Evolutionary conservation across 108 stramenopile species (phyloP).

Genomic region (Pseudonitzschia multiseries): DNA sequence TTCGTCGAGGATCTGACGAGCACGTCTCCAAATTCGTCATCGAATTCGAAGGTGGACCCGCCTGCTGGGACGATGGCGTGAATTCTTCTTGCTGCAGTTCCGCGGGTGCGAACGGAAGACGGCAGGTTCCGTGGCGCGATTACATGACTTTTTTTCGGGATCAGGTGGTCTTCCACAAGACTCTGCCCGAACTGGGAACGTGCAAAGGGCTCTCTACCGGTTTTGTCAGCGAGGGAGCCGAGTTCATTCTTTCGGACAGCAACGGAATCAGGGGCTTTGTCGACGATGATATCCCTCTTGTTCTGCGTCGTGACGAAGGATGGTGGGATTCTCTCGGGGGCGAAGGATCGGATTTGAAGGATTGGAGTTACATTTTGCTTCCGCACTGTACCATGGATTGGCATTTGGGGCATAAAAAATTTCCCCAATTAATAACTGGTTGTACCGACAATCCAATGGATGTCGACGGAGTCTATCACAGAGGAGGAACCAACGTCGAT

Average conservation of each 20-base stretch:
- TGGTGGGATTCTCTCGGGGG: constrained; percentile 15
- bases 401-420: constrained; percentile 16
- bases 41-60: constrained; percentile 20
- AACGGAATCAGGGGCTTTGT: not conserved
- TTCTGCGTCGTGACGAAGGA: not conserved
- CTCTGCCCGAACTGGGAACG: not conserved
- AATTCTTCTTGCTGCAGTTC: not conserved
- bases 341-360: not conserved
- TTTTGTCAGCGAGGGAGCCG: not conserved
- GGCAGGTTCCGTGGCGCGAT: not conserved
- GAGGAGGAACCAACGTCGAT: constrained; percentile 9
- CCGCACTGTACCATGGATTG: constrained; percentile 22
- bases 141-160: not conserved
- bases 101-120: not conserved
- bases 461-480: not conserved
- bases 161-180: not conserved
- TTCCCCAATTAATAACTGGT: not conserved
- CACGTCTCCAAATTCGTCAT: constrained; percentile 4
- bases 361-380: constrained; percentile 22
- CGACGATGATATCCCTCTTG: not conserved
- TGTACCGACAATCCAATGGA: too few species aligned
- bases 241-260: not conserved
- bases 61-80: not conserved
- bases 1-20: constrained; percentile 7
- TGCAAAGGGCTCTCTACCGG: constrained; percentile 12